These are phyloP conservation scores for Sporothrix schenckii DNA, from an alignment of 2,329 filamentous ascomycete species.

Conservation along the genomic window DNA sequence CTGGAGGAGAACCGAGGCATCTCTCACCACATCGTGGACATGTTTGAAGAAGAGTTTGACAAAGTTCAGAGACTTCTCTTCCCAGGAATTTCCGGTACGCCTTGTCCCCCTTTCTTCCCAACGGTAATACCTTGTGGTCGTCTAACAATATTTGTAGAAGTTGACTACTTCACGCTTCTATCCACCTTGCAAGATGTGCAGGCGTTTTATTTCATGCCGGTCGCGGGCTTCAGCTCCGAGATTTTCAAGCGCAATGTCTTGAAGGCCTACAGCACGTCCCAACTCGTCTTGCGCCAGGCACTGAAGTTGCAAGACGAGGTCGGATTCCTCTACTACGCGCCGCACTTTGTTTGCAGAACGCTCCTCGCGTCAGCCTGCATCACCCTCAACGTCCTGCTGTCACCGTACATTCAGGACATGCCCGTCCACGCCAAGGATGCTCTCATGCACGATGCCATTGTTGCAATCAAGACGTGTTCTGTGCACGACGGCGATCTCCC, in stretches of 20 bases:
- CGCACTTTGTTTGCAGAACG: slow-evolving; percentile 55
- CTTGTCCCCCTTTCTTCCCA: background rate
- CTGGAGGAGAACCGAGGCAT: slow-evolving; percentile 53
- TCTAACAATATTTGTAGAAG: slow-evolving; percentile 44
- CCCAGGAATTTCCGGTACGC: slow-evolving; percentile 52
- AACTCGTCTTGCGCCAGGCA: slow-evolving; percentile 49
- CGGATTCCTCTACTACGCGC: slow-evolving; percentile 51
- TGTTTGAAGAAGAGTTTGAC: slow-evolving; percentile 58
- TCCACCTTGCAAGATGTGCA: slow-evolving; percentile 58
- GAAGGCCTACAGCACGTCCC: slow-evolving; percentile 54
- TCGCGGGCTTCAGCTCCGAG: slow-evolving; percentile 45
- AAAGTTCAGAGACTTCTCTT: slow-evolving; percentile 52
- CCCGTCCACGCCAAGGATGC: slow-evolving; percentile 40
- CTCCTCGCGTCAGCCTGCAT: slow-evolving; percentile 52
- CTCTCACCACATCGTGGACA: slow-evolving; percentile 50
- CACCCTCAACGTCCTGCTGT: slow-evolving; percentile 52
- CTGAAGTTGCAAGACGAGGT: slow-evolving; percentile 49
- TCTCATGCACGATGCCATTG: slow-evolving; percentile 42
- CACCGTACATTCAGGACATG: slow-evolving; percentile 47
- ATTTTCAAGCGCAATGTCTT: slow-evolving; percentile 51
- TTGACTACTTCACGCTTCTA: slow-evolving; percentile 54
- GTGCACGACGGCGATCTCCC: slow-evolving; percentile 56
- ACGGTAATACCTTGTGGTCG: background rate
- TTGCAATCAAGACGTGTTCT: slow-evolving; percentile 48
- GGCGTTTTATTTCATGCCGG: slow-evolving; percentile 55